phyloP scores from a whole-genome alignment of 768 basidiomycete species.

The Lentinula boryana region DNA sequence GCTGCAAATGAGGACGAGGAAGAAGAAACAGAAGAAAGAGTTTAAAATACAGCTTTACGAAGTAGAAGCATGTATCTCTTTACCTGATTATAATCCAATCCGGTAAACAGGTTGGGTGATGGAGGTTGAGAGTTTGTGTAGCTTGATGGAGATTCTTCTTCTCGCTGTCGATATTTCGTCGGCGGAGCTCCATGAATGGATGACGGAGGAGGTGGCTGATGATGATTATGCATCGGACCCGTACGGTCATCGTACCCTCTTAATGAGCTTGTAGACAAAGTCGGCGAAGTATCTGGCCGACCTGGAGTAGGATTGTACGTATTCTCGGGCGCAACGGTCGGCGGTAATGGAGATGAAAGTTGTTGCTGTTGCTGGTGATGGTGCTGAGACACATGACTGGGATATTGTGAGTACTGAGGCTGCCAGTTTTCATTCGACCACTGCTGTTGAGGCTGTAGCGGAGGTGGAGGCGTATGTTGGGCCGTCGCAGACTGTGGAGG shows the following conservation, averaged over 20 bases:
- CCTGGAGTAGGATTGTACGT: slow-evolving; percentile 25
- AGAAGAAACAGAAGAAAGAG: not conserved
- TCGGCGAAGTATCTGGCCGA: slow-evolving; percentile 19
- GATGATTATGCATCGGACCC: not conserved
- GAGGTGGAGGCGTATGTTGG: slow-evolving; percentile 20
- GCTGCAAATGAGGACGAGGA: not conserved
- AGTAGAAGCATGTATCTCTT: not conserved
- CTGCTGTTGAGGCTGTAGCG: slow-evolving; percentile 24
- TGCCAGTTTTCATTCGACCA: slow-evolving; percentile 7
- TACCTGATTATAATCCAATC: slow-evolving; percentile 5
- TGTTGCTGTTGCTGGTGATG: slow-evolving; percentile 18
- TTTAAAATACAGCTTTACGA: not conserved
- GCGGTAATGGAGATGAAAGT: slow-evolving; percentile 11
- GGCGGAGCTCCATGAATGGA: not conserved
- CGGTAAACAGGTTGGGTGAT: not conserved
- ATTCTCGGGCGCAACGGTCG: slow-evolving; percentile 24
- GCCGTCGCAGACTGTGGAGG: slow-evolving; percentile 1
- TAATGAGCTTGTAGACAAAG: slow-evolving; percentile 14
- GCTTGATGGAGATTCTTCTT: slow-evolving; percentile 1
- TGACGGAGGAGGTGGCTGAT: not conserved
- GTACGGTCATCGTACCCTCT: not conserved
- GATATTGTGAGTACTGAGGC: not conserved
- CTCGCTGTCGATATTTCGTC: not conserved
- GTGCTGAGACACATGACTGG: not conserved
- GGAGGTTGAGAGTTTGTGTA: slow-evolving; percentile 3